phyloP scores from a whole-genome alignment of 441 rosid genomes.

The Gossypium lobatum region DNA sequence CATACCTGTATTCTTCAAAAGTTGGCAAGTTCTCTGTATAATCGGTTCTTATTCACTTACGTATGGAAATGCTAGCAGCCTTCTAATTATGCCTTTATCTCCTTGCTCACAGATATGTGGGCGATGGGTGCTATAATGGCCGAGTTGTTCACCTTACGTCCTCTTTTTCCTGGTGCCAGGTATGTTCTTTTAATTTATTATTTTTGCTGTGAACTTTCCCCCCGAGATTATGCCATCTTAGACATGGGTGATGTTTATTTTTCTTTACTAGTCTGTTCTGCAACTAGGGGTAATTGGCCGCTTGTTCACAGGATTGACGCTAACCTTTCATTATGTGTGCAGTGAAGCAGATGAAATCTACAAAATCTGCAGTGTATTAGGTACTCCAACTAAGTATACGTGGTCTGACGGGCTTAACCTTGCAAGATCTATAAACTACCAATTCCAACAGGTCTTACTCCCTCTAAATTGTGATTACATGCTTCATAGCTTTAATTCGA shows the following conservation, averaged over 20 bases:
- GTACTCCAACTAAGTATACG: constrained; percentile 67
- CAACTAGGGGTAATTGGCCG: background rate
- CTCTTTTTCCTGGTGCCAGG: constrained; percentile 95
- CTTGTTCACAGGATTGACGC: background rate
- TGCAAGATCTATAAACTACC: constrained; percentile 69
- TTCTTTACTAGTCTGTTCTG: background rate
- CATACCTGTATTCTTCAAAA: constrained; percentile 65
- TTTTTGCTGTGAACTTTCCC: background rate
- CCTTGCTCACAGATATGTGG: constrained; percentile 74
- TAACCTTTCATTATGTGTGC: constrained; percentile 21
- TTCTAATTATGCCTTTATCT: background rate
- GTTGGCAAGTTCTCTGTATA: constrained; percentile 51
- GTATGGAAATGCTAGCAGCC: background rate
- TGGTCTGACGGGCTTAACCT: constrained; percentile 88
- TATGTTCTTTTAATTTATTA: constrained; percentile 19
- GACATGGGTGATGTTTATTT: background rate
- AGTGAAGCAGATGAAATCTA: constrained; percentile 96
- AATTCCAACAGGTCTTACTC: constrained; percentile 62
- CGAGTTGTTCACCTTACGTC: constrained; percentile 70
- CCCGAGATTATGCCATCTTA: background rate
- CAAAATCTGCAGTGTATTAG: constrained; percentile 84
- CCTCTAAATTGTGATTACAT: background rate
- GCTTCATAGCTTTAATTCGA: background rate
- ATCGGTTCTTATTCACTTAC: background rate
- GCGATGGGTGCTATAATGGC: constrained; percentile 99